phyloP scores from a whole-genome alignment of 192 early-diverging fungal species.

The Oehlia diaphana region DNA sequence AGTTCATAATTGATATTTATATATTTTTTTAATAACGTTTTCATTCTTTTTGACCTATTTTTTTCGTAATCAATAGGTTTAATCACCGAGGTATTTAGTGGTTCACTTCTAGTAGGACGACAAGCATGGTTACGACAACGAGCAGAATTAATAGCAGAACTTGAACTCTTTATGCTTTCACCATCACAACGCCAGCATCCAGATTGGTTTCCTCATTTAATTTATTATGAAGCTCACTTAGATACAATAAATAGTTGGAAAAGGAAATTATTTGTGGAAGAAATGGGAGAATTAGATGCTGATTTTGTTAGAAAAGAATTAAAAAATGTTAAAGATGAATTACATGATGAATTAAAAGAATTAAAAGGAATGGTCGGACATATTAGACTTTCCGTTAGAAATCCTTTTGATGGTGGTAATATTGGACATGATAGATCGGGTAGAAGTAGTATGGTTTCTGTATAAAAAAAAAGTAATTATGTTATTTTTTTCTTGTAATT shows the following conservation, averaged over 20 bases:
- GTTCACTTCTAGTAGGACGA: background rate
- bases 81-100: conserved; percentile 13
- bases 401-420: background rate
- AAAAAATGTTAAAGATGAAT: background rate
- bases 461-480: background rate
- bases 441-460: background rate
- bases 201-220: conserved; percentile 15
- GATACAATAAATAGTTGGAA: background rate
- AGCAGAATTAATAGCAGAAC: conserved; percentile 13
- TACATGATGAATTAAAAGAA: background rate
- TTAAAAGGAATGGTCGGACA: background rate
- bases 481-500: too few species aligned
- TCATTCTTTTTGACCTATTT: background rate
- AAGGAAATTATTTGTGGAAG: background rate
- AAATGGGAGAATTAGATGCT: background rate
- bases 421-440: background rate
- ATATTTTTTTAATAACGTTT: background rate
- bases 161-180: background rate
- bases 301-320: conserved; percentile 5
- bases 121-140: conserved; percentile 12
- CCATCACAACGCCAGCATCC: background rate
- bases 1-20: background rate
- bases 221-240: conserved; percentile 13
- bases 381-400: background rate
- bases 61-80: background rate